Percentiles rank a stretch among this genome's conserved stretches.
These are phyloP conservation scores for Candida takata DNA, from an alignment of 805 yeast genomes.

Conservation along the genomic window DNA sequence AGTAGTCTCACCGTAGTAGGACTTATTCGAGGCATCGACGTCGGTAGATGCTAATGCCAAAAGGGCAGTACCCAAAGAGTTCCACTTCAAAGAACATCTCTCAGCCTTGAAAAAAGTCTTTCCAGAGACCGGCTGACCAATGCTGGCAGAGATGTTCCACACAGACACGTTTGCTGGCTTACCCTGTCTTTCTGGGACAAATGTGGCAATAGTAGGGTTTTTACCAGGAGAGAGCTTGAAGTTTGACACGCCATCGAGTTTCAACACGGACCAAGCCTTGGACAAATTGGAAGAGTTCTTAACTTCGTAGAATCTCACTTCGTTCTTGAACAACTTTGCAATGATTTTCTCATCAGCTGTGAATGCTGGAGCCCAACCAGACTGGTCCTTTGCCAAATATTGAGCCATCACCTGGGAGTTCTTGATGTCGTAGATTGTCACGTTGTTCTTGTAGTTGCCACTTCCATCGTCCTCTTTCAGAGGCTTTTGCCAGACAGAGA, in stretches of 20 bases:
- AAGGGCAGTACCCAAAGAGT: slow-evolving; percentile 86
- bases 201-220: slow-evolving; percentile 84
- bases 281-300: slow-evolving; percentile 33
- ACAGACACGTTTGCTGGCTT: slow-evolving; percentile 86
- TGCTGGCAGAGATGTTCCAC: slow-evolving; percentile 58
- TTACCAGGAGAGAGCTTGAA: slow-evolving; percentile 81
- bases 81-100: slow-evolving; percentile 89
- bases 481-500: slow-evolving; percentile 90
- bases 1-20: slow-evolving; percentile 95
- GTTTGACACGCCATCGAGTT: slow-evolving; percentile 46
- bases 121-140: slow-evolving; percentile 64
- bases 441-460: slow-evolving; percentile 74
- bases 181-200: slow-evolving; percentile 79
- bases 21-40: slow-evolving; percentile 88
- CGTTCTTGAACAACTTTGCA: slow-evolving; percentile 53
- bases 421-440: slow-evolving; percentile 61
- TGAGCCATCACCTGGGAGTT: slow-evolving; percentile 44
- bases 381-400: slow-evolving; percentile 75
- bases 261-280: slow-evolving; percentile 54
- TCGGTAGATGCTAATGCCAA: slow-evolving; percentile 93
- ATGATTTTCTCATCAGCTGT: slow-evolving; percentile 71
- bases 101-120: slow-evolving; percentile 95
- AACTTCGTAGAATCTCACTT: slow-evolving; percentile 63
- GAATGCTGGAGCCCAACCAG: slow-evolving; percentile 90
- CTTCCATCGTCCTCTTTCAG: slow-evolving; percentile 59